phyloP scores from a whole-genome alignment of 208 protist genomes.

The Acanthamoeba royreba region DNA sequence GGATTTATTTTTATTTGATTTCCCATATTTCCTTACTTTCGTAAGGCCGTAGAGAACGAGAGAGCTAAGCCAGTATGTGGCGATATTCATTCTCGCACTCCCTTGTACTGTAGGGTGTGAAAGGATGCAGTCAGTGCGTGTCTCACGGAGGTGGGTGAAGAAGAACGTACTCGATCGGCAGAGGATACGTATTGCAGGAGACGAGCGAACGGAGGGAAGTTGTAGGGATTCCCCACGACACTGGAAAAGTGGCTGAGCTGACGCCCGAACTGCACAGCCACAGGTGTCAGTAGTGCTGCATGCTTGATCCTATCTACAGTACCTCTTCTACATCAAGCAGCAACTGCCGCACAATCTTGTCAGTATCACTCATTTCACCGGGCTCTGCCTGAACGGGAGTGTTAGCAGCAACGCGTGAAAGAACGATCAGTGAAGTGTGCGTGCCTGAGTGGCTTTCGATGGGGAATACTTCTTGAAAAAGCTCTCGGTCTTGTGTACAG shows the following conservation, averaged over 20 bases:
- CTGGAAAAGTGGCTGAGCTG: not conserved
- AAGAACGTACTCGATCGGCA: not conserved
- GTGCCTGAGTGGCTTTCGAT: not conserved
- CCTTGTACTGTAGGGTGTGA: too few species aligned
- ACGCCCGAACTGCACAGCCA: not conserved
- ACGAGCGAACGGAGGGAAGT: not conserved
- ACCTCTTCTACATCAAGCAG: conserved; percentile 11
- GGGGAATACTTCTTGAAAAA: conserved; percentile 11
- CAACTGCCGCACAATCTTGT: conserved; percentile 12
- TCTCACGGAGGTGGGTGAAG: too few species aligned
- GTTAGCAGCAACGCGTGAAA: not conserved
- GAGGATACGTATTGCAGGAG: not conserved
- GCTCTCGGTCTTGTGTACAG: not conserved
- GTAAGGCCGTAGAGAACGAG: too few species aligned
- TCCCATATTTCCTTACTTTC: too few species aligned
- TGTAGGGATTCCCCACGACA: not conserved
- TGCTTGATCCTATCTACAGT: too few species aligned
- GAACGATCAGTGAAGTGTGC: not conserved
- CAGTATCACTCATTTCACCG: not conserved
- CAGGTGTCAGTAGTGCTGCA: too few species aligned
- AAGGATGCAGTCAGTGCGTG: too few species aligned
- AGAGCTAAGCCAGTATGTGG: too few species aligned
- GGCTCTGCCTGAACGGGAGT: not conserved
- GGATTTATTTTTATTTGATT: too few species aligned
- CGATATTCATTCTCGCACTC: too few species aligned